These are phyloP conservation scores for Dipteronia dyeriana DNA, from an alignment of 345 rosid species.

Conservation along the genomic window DNA sequence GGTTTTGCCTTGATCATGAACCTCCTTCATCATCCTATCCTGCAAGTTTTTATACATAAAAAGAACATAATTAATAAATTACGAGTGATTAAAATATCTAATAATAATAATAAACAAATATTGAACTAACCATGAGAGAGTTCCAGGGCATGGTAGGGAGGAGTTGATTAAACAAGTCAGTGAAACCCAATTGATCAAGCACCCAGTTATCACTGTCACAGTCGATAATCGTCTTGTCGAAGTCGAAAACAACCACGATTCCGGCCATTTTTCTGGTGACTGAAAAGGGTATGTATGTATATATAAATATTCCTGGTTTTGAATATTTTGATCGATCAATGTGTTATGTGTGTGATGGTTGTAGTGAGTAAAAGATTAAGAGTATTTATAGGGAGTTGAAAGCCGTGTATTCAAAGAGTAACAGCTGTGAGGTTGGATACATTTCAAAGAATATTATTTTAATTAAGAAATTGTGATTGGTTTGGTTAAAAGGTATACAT, in stretches of 20 bases:
- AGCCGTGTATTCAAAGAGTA: too few species aligned
- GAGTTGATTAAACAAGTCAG: slow-evolving; percentile 73
- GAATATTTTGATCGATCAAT: too few species aligned
- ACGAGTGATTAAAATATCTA: too few species aligned
- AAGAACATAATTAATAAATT: not conserved
- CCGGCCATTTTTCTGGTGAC: slow-evolving; percentile 37
- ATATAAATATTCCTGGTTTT: too few species aligned
- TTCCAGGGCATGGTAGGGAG: slow-evolving; percentile 95
- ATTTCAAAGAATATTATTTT: too few species aligned
- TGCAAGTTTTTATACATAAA: slow-evolving; percentile 26
- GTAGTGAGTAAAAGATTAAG: not conserved
- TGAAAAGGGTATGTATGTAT: not conserved
- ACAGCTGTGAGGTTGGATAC: too few species aligned
- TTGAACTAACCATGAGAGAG: slow-evolving; percentile 58
- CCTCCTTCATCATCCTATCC: slow-evolving; percentile 79
- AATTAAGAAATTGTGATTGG: too few species aligned
- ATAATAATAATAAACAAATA: too few species aligned
- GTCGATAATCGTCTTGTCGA: slow-evolving; percentile 83
- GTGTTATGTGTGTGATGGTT: too few species aligned
- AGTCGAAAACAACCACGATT: slow-evolving; percentile 69
- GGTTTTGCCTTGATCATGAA: slow-evolving; percentile 59
- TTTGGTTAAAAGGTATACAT: too few species aligned
- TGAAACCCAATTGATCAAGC: slow-evolving; percentile 64
- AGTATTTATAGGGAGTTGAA: not conserved
- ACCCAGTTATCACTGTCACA: slow-evolving; percentile 90